Evolutionary conservation across 2,329 filamentous ascomycete genomes (phyloP), one percentile per base, ranked within the genome.

Genomic region (Aureobasidium mangrovei): DNA sequence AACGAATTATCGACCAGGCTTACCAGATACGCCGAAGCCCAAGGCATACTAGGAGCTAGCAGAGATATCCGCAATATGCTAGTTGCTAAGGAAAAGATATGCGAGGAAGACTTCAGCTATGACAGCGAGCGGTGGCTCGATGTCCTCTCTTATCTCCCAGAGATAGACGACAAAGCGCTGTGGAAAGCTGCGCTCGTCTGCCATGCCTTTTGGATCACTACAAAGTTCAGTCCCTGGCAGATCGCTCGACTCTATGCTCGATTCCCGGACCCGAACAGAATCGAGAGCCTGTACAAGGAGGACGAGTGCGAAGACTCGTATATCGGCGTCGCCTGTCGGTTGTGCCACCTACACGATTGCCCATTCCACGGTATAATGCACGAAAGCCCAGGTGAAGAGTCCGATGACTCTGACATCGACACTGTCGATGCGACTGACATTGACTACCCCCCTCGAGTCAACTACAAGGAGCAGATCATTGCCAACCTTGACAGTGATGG

Each of bases 351-450:
- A 40, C 67, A 69, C 44, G 58, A 69, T 27, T 75, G 73, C 53
- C 63, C 65, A 1, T 67, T 67, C 32, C 73, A 75, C 55, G 73
- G 72, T 1, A 69, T 71, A 45, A 60, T 72, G 1, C 59, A 62
- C 36, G 69, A 74, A 38, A 18, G 51, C 12, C 47, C 56, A 8
- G 46, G 40, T 7, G 42, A 56, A 5, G 47, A 52, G 2, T 54
- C 54, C 8, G 58, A 57, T 3, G 58, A 62, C 8, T 47, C 57
- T 4, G 56, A 59, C 4, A 57, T 63, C 8, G 58, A 58, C 31
- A 66, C 60, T 10, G 49, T 54, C 7, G 58, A 59, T 10, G 53
- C 53, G 9, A 32, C 44, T 4, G 67, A 69, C 51, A 63, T 68
- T 18, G 61, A 68, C 24, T 55, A 66, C 51, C 66, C 66, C 1